A percentile compares a stretch with the other conserved stretches of the same genome.
phyloP scores from a whole-genome alignment of 345 rosid genomes.

The Syzygium grande region DNA sequence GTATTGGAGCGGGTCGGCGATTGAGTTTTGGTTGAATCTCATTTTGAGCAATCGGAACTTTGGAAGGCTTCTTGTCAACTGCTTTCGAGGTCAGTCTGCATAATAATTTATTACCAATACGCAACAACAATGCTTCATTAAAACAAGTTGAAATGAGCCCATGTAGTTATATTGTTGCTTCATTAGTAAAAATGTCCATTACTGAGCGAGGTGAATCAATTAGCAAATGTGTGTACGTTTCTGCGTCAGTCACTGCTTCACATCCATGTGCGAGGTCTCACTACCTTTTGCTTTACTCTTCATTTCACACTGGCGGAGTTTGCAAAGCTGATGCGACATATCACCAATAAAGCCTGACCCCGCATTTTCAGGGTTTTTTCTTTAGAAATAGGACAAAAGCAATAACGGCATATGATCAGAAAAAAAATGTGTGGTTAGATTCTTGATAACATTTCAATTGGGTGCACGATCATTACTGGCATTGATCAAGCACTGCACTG shows the following conservation, averaged over 20 bases:
- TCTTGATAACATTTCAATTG: background rate
- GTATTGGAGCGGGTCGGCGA: constrained; percentile 24
- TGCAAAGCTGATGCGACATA: background rate
- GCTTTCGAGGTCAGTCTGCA: constrained; percentile 16
- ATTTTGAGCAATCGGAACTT: constrained; percentile 25
- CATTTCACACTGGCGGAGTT: background rate
- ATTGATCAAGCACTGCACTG: background rate
- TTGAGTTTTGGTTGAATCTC: constrained; percentile 42
- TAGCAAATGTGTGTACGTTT: too few relatives aligned
- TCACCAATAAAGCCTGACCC: background rate
- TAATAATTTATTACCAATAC: background rate
- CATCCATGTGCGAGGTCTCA: background rate
- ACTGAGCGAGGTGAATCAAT: background rate
- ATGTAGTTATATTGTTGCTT: background rate
- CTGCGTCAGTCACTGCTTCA: too few relatives aligned
- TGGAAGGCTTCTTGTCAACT: constrained; percentile 17
- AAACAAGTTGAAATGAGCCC: background rate
- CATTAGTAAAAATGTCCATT: background rate
- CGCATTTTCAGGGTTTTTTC: background rate
- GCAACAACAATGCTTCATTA: background rate
- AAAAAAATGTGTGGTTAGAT: background rate
- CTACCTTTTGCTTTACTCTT: background rate
- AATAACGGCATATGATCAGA: background rate
- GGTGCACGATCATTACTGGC: background rate
- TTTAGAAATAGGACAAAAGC: background rate